phyloP scores from a whole-genome alignment of 2,329 filamentous ascomycete species.

The Fusarium luffae region DNA sequence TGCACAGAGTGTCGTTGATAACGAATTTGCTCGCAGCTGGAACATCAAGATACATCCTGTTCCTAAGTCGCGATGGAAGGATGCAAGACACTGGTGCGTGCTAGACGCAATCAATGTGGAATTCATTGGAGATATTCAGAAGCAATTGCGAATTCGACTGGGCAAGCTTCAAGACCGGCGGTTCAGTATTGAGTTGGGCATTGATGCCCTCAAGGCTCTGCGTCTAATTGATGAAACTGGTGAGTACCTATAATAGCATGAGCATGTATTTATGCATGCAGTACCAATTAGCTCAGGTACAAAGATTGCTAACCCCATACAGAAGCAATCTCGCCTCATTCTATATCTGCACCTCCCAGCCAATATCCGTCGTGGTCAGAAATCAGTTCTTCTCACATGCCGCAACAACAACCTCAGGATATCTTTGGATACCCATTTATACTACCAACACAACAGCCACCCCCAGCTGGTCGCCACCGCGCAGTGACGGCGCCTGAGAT shows the following conservation, averaged over 20 bases:
- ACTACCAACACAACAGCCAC: slow-evolving; percentile 10
- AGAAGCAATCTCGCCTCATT: slow-evolving; percentile 8
- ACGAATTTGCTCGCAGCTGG: slow-evolving; percentile 27
- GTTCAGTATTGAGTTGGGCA: slow-evolving; percentile 25
- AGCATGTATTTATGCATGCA: neutral
- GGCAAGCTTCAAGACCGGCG: slow-evolving; percentile 19
- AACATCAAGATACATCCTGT: slow-evolving; percentile 10
- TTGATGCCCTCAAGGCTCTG: slow-evolving; percentile 21
- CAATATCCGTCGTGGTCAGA: slow-evolving; percentile 13
- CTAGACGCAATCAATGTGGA: slow-evolving; percentile 37
- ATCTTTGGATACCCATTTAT: neutral
- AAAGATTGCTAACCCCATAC: slow-evolving; percentile 2
- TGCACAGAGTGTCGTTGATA: slow-evolving; percentile 18
- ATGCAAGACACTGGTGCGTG: slow-evolving; percentile 19
- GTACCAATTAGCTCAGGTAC: neutral
- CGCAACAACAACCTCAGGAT: slow-evolving; percentile 5
- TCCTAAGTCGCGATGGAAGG: slow-evolving; percentile 19
- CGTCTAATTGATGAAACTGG: slow-evolving; percentile 23
- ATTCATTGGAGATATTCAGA: slow-evolving; percentile 21
- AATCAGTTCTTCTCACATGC: slow-evolving; percentile 4
- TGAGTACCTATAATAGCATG: slow-evolving; percentile 8
- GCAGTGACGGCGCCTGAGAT: slow-evolving; percentile 16
- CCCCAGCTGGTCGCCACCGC: neutral
- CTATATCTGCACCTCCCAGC: slow-evolving; percentile 28
- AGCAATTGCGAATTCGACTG: slow-evolving; percentile 21